phyloP scores from a whole-genome alignment of 257 asterid genomes.

The Pogostemon cablin region DNA sequence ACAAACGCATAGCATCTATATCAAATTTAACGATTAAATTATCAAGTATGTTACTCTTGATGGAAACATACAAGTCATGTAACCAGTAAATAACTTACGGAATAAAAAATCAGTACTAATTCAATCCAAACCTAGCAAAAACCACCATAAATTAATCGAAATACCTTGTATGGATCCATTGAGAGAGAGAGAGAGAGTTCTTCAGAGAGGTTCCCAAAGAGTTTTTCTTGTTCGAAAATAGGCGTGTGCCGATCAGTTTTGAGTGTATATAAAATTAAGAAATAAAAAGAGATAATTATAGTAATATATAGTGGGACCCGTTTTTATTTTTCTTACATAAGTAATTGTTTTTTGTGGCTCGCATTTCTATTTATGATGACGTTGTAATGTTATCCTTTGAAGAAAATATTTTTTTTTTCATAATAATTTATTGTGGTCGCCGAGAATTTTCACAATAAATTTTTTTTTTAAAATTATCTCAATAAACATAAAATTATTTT shows the following conservation, averaged over 20 bases:
- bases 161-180: slow-evolving; percentile 82
- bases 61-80: not conserved
- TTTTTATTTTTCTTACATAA: not conserved
- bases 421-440: not conserved
- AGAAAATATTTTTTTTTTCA: not conserved
- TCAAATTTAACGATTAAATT: not conserved
- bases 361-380: slow-evolving; percentile 38
- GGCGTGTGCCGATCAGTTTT: slow-evolving; percentile 36
- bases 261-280: slow-evolving; percentile 9
- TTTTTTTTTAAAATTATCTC: too few species aligned
- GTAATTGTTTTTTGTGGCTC: slow-evolving; percentile 40
- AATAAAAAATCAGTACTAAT: not conserved
- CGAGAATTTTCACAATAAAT: too few species aligned
- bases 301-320: slow-evolving; percentile 23
- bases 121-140: not conserved
- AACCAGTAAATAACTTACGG: slow-evolving; percentile 8
- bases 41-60: slow-evolving; percentile 3
- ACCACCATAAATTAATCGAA: not conserved
- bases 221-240: slow-evolving; percentile 13
- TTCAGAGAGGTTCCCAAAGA: slow-evolving; percentile 6
- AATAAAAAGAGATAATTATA: slow-evolving; percentile 11
- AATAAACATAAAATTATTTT: too few species aligned
- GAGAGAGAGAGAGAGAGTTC: not conserved
- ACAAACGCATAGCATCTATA: slow-evolving; percentile 5
- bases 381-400: slow-evolving; percentile 25